phyloP scores from a whole-genome alignment of 768 basidiomycete species.

The Galerina sulciceps region DNA sequence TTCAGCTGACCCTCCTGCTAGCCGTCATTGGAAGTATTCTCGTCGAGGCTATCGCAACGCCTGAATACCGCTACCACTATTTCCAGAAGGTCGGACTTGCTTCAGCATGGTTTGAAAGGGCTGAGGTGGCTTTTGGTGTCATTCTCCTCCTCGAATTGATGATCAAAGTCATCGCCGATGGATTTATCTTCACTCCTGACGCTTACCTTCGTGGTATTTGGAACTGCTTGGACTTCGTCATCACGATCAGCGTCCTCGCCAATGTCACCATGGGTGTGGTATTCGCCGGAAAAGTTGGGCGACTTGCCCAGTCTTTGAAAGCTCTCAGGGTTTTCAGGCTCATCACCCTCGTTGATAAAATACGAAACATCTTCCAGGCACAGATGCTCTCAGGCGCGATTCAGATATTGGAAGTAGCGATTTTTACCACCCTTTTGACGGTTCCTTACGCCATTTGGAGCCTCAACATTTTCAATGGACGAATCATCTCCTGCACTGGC shows the following conservation, averaged over 20 bases:
- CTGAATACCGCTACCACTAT: slow-evolving; percentile 78
- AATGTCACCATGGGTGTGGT: slow-evolving; percentile 75
- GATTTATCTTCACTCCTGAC: slow-evolving; percentile 88
- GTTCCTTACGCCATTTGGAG: slow-evolving; percentile 95
- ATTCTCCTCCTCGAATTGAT: slow-evolving; percentile 79
- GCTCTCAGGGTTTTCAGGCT: slow-evolving; percentile 87
- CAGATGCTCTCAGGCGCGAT: slow-evolving; percentile 84
- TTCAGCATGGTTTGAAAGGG: slow-evolving; percentile 88
- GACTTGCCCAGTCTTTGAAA: slow-evolving; percentile 84
- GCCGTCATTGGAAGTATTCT: slow-evolving; percentile 82
- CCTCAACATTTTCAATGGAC: slow-evolving; percentile 87
- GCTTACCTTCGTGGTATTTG: slow-evolving; percentile 91
- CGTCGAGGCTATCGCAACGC: slow-evolving; percentile 85
- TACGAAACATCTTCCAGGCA: slow-evolving; percentile 85
- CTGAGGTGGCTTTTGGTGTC: slow-evolving; percentile 74
- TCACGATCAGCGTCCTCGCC: slow-evolving; percentile 76
- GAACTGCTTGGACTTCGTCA: slow-evolving; percentile 89
- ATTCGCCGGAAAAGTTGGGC: slow-evolving; percentile 77
- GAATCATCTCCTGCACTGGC: slow-evolving; percentile 88
- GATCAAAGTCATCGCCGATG: slow-evolving; percentile 93
- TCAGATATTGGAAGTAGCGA: slow-evolving; percentile 87
- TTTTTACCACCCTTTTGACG: slow-evolving; percentile 90
- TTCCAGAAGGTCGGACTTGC: slow-evolving; percentile 59
- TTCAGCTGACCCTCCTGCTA: slow-evolving; percentile 74
- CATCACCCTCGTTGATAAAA: slow-evolving; percentile 86